Evolutionary conservation across 345 rosid species (phyloP), one percentile per base, ranked within the genome.

Genomic region (Alliaria petiolata): DNA sequence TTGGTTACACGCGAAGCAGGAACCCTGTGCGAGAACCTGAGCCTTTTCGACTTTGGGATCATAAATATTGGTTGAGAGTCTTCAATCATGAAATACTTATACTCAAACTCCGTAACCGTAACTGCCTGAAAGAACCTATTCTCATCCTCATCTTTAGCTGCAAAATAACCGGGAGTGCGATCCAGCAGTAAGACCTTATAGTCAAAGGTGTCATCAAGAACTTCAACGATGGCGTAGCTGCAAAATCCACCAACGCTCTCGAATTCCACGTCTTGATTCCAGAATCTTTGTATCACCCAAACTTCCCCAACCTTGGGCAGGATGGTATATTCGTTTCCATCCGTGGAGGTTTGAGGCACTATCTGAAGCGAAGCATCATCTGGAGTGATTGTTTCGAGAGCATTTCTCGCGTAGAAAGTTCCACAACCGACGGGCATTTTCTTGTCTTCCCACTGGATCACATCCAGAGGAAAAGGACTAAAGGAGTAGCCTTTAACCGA

Each of bases 201-300:
- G 35, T 52, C 57, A 35, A 52, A 26, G 56, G 56, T 6, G 56
- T 51, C 56, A 51, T 51, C 56, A 26, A 51, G 56, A 51, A 91
- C 81, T 85, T 82, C 88, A 22, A 81, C 89, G 5, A 85, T 38
- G 26, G 84, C 84, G 59, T 84, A 87, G 77, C 1, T 3, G n/a
- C 66, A 30, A n/a, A n/a, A n/a, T n/a, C 81, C 79, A 17, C 46
- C 67, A n/a, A n/a, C n/a, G n/a, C n/a, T n/a, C n/a, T n/a, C n/a
- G n/a, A n/a, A n/a, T n/a, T n/a, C 80, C 83, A 70, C 26, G 78
- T 83, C 62, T 79, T 19, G 7, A 10, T 67, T 74, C 90, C 92
- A 91, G 76, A 72, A 54, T 81, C 71, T 85, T 78, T 87, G 84
- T 64, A 91, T 71, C 22, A 80, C 93, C 92, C 93, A 87, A 33